These are phyloP conservation scores for Echeveria elegans DNA, from an alignment of 164 flowering plant genomes.

Conservation along the genomic window DNA sequence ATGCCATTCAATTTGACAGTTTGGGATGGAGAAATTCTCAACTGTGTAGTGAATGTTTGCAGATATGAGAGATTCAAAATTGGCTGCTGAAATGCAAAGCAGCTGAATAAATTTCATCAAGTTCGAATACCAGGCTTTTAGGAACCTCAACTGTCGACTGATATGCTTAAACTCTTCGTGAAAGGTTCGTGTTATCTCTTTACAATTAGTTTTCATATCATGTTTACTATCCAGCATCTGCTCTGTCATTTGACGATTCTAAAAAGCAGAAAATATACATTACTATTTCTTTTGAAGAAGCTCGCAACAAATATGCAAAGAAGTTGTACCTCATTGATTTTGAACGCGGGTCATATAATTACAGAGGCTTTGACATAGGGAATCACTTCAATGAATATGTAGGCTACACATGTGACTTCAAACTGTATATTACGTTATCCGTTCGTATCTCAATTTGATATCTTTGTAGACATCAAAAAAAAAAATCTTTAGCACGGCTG, in stretches of 20 bases:
- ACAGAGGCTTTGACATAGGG: constrained; percentile 94
- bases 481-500: too few species aligned
- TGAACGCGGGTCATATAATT: constrained; percentile 91
- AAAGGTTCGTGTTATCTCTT: constrained; percentile 51
- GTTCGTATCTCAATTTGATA: not conserved
- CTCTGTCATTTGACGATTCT: constrained; percentile 9
- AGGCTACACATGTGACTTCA: constrained; percentile 92
- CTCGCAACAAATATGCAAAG: constrained; percentile 39
- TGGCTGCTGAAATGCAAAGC: constrained; percentile 87
- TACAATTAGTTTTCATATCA: not conserved
- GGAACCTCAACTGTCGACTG: constrained; percentile 90
- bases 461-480: too few species aligned
- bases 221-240: constrained; percentile 54
- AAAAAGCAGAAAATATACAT: not conserved
- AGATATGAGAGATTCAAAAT: constrained; percentile 78
- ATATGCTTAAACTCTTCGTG: constrained; percentile 58
- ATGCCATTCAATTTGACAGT: too few species aligned
- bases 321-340: constrained; percentile 90
- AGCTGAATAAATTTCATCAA: constrained; percentile 69
- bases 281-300: constrained; percentile 21
- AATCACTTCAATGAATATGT: constrained; percentile 99
- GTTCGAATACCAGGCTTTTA: constrained; percentile 80
- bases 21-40: not conserved
- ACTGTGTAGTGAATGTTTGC: constrained; percentile 9
- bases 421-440: constrained; percentile 40